Evolutionary conservation across 208 protist genomes (phyloP), one percentile per base, ranked within the genome.

Genomic region (Acanthamoeba sp.): DNA sequence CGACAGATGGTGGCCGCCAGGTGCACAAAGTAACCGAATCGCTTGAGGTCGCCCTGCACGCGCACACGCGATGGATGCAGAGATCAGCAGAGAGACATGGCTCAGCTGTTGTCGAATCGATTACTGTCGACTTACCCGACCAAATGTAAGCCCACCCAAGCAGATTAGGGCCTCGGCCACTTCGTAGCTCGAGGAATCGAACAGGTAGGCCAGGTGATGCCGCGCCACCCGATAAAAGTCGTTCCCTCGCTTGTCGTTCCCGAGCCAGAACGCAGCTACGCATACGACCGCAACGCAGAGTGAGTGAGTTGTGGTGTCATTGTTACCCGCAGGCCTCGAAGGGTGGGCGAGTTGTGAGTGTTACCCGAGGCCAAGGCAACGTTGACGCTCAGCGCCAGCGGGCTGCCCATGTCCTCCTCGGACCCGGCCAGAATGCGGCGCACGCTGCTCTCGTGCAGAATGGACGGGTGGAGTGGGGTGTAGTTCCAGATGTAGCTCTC

Each of bases 101-200:
- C n/a, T n/a, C n/a, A n/a, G n/a, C n/a, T n/a, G n/a, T n/a, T n/a
- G n/a, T n/a, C n/a, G n/a, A n/a, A n/a, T n/a, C n/a, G n/a, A n/a
- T n/a, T n/a, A n/a, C n/a, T n/a, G n/a, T n/a, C n/a, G n/a, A n/a
- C n/a, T n/a, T 89, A 91, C 84, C 84, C 29, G 40, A 20, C 85
- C 85, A 29, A 45, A 91, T 52, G 55, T 42, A 14, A 76, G 34
- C 12, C 52, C 24, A 22, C 24, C 18, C 57, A 91, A 22, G 22
- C 36, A 48, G 85, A 91, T n/a, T 16, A 91, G 85, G 34, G 85
- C 85, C 40, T 91, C 85, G 40, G 85, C 85, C 20, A 91, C 85
- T 22, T 66, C 85, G 40, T 91, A 91, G 42, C 34, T 76, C 6
- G 85, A 76, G 10, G 55, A 73, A 22, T 91, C 85, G 18, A 91